These are phyloP conservation scores for Clavispora phyllophila DNA, from an alignment of 805 yeast genomes.

Conservation along the genomic window DNA sequence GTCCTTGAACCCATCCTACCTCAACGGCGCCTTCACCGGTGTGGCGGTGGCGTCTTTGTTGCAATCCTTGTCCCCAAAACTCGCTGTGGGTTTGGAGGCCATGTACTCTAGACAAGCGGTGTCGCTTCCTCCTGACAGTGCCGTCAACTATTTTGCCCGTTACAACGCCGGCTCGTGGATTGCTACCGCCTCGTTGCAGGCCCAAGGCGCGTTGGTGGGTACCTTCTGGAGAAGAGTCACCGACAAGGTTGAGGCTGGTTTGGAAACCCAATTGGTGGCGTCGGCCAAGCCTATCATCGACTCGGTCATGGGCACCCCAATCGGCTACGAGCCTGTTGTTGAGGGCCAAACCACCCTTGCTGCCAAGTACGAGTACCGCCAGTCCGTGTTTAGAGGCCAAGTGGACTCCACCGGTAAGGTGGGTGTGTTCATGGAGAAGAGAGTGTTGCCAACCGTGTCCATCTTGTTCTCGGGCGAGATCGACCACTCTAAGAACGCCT, in stretches of 20 bases:
- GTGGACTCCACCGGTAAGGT: conserved; percentile 89
- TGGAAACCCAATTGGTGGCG: conserved; percentile 80
- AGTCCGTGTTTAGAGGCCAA: conserved; percentile 92
- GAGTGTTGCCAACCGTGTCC: conserved; percentile 87
- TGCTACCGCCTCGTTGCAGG: conserved; percentile 88
- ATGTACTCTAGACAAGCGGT: conserved; percentile 73
- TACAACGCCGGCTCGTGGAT: conserved; percentile 88
- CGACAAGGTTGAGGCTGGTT: conserved; percentile 91
- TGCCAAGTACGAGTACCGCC: conserved; percentile 97
- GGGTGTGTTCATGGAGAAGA: conserved; percentile 84
- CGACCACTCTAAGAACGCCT: conserved; percentile 68
- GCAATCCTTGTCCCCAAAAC: conserved; percentile 79
- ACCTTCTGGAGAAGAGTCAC: conserved; percentile 93
- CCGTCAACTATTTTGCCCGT: conserved; percentile 84
- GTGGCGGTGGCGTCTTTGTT: conserved; percentile 86
- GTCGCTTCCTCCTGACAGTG: conserved; percentile 80
- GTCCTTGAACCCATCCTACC: conserved; percentile 80
- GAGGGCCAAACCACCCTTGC: conserved; percentile 93
- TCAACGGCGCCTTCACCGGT: conserved; percentile 78
- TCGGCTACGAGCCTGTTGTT: conserved; percentile 76
- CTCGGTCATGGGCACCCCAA: conserved; percentile 71
- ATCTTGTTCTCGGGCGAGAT: conserved; percentile 87
- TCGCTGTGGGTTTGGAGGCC: conserved; percentile 89
- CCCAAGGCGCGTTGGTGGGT: conserved; percentile 83
- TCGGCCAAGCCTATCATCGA: conserved; percentile 69